Base-by-base conservation (phyloP, 23 red algal genomes). In the Gracilaria domingensis region DNA sequence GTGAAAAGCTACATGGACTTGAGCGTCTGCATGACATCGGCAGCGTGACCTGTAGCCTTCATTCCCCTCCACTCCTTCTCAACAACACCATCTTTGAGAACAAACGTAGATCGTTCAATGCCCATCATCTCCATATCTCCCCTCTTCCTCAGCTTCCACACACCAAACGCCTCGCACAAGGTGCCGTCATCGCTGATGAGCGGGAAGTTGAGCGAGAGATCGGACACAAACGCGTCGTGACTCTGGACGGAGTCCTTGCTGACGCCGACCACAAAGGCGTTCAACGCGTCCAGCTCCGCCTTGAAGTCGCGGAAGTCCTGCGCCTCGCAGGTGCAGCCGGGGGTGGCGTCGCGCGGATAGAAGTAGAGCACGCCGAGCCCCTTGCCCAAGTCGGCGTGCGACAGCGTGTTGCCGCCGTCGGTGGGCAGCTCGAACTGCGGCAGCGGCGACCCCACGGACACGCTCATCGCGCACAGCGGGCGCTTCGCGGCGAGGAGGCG, bases 241-340 rank as follows among this genome's bases (percentile, higher is more conserved):
- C 55, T 75, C 49, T 88, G 54, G 13, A 95, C 54, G 32, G 85
- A 74, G 45, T 95, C 93, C 72, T 83, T 70, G 16, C 84, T 89
- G 21, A 95, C 86, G 12, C 93, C 86, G 44, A 95, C 80, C 12
- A 95, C 93, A 45, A 28, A 40, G 12, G 76, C 83, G 35, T 38
- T 42, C 75, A 85, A 44, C 1, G 40, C 48, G 0, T 89, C 69
- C n/a, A 95, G 28, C 17, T 82, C 39, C 8, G 77, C 24, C 23
- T 80, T 51, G 47, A 83, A 82, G 42, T 89, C 79, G 26, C 83
- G 17, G 60, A 95, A 83, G 72, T 89, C 93, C 48, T 72, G 54
- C 51, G 93, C 93, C 79, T 95, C 84, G 9, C 34, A 81, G 13
- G 79, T 95, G 40, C 93, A 91, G 20, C 93, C 93, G 39, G 93